Conservation (phyloP, 2,329 filamentous ascomycete genomes). For the Colletotrichum gloeosporioides region DNA sequence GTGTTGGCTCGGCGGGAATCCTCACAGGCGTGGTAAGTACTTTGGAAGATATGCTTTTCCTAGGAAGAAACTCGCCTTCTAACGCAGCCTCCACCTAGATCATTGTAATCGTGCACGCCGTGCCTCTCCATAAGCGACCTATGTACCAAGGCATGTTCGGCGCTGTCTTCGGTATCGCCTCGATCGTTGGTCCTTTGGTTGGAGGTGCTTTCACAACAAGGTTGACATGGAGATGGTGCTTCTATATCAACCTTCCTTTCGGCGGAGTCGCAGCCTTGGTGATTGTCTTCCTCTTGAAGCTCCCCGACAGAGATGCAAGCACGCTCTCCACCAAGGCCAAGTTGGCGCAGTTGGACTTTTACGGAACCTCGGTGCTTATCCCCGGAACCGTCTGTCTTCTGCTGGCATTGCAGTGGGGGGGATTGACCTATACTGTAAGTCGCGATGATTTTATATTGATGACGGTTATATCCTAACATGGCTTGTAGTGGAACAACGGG, state of each 20-base stretch:
- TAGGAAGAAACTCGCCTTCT: not conserved
- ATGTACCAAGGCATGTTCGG: constrained; percentile 34
- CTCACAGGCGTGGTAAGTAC: constrained; percentile 29
- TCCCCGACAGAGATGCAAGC: constrained; percentile 6
- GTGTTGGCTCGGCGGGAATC: constrained; percentile 38
- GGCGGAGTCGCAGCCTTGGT: constrained; percentile 32
- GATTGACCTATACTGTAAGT: constrained; percentile 30
- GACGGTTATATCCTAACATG: not conserved
- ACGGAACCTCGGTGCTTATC: constrained; percentile 7
- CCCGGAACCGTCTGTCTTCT: constrained; percentile 45
- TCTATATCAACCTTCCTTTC: constrained; percentile 38
- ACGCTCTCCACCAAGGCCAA: constrained; percentile 26
- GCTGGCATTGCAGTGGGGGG: constrained; percentile 54
- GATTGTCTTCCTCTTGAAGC: constrained; percentile 26
- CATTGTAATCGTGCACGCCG: constrained; percentile 30
- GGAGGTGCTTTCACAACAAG: constrained; percentile 30
- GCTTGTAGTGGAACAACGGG: constrained; percentile 40
- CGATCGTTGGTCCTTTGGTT: constrained; percentile 28
- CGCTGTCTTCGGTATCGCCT: constrained; percentile 46
- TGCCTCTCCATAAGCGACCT: constrained; percentile 44
- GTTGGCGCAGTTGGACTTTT: constrained; percentile 30
- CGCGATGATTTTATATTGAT: not conserved
- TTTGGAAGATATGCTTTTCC: not conserved
- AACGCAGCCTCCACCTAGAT: constrained; percentile 39
- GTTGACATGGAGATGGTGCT: constrained; percentile 41